Base-by-base conservation (phyloP, 495 filamentous ascomycete genomes). In the Aspergillus wentii region DNA sequence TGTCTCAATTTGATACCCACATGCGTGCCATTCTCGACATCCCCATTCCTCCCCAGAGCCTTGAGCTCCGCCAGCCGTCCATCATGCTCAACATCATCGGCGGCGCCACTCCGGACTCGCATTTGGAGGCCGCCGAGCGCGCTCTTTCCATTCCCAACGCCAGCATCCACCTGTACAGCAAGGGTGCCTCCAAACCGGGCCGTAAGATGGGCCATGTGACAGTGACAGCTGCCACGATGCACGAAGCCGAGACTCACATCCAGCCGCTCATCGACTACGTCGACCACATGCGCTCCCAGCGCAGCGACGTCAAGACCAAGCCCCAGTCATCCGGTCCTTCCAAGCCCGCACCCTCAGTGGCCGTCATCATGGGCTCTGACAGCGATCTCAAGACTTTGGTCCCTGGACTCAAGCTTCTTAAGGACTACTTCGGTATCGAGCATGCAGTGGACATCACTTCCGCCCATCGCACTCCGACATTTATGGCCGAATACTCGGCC, bases 81-180 rank as follows among this genome's bases (percentile, higher is more conserved):
- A 86, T 98, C 51, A 98, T 98, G 92, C 79, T 97, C 34, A 98
- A 98, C 65, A 87, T 98, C 42, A 80, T 98, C 27, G 92, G 92
- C 27, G 89, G 90, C 35, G 67, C 77, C 17, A 63, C 71, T 2
- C 62, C 76, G 4, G 63, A 81, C 41, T 85, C 86, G 11, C 91
- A 95, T 61, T 63, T 83, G 18, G 52, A 68, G 28, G 68, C 94
- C 30, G 79, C 81, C 10, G 61, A 75, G 33, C 66, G 71, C 18
- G 85, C 90, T 7, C 65, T 82, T n/a, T 65, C 66, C 37, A 75
- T 71, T 43, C 69, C 69, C 39, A 78, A 68, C 54, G 81, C 74
- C 35, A 77, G 62, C 28, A 72, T 95, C 22, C 90, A 98, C 62
- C 76, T 96, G 17, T 98, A 98, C 68, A 88, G 87, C 46, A 98